Evolutionary conservation across 257 asterid genomes (phyloP), one percentile per base, ranked within the genome.

Genomic region (Jasminum sambac): DNA sequence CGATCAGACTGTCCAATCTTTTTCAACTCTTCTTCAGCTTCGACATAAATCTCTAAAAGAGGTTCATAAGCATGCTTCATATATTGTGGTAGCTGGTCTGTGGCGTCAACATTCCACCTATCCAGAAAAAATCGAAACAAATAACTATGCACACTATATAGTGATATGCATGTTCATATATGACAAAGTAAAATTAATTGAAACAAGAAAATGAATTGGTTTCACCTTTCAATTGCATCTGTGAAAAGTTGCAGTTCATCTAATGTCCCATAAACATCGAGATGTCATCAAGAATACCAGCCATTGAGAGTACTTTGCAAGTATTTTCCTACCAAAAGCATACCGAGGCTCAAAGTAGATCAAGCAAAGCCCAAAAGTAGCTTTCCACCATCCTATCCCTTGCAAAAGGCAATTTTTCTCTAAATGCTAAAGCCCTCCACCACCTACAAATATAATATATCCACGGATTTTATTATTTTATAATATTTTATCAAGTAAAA

Each of bases 321-420:
- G n/a, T 1, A 66, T 5, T n/a, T 19, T 76, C 14, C 80, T 64
- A 0, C 76, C 76, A 6, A 67, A 2, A 0, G n/a, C 0, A 65
- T 69, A 82, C 5, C 64, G 55, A 0, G 79, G 79, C 60, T 82
- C 83, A 36, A 66, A 73, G 69, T 69, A 72, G 23, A 76, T 59
- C 0, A 66, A 73, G n/a, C 50, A 70, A 4, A 16, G 21, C 34
- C 83, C 79, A 76, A 26, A 82, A 74, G 71, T 76, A 82, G 67
- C 69, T 36, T 12, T 82, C 84, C 7, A 59, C 80, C 19, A 82
- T 6, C 36, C 84, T 64, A 4, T 78, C 82, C 58, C 86, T 70
- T 21, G 82, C 78, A 70, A 76, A 79, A 3, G 78, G 60, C 4
- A 65, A 11, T n/a, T 76, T 79, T 6, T n/a, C n/a, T n/a, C n/a